Evolutionary conservation across 768 basidiomycete species (phyloP), one percentile per base, ranked within the genome.

Genomic region (Xerocomellus chrysenteron): DNA sequence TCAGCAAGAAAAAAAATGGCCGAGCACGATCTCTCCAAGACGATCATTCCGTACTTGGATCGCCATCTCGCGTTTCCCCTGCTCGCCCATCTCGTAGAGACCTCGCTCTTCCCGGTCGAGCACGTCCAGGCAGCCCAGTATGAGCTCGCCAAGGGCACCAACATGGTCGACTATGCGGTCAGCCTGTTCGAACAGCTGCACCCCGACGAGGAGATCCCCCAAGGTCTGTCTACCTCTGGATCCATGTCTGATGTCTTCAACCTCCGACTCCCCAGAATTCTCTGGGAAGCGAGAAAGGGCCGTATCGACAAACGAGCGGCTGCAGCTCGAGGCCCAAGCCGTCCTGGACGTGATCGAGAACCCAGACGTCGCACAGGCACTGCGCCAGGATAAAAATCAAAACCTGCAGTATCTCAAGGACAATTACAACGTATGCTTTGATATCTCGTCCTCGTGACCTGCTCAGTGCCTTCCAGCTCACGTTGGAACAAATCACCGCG

Each of bases 271-370:
- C 52, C 4, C 65, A 96, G 95, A 97, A 72, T 95, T 96, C 68
- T 83, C 85, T 21, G 80, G 80, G 55, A 92, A 94, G 70, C 84
- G 93, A 55, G 83, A 87, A 69, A 86, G 82, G 58, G 94, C 91
- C 3, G 84, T 96, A 30, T 85, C 84, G 47, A 92, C 87, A 19
- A 89, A 94, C 61, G 88, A 94, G 68, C 81, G 84, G 47, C 78
- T 99, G 43, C 86, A 92, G 66, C 87, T 90, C 59, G 91, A 95
- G 72, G 96, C 96, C 0, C 90, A 94, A 68, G 89, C 88, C 10
- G 94, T 98, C 40, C 76, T 98, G 57, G 91, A 96, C 68, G 94
- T 98, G 46, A 98, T 99, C 70, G 91, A 95, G 72, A 95, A 94
- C 65, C 94, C 94, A 1, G 94, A 97, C 60, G 95, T 98, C 26